A percentile compares a stretch with the other conserved stretches of the same genome.
Conservation (phyloP, 345 rosid genomes). For the Noccaea caerulescens region DNA sequence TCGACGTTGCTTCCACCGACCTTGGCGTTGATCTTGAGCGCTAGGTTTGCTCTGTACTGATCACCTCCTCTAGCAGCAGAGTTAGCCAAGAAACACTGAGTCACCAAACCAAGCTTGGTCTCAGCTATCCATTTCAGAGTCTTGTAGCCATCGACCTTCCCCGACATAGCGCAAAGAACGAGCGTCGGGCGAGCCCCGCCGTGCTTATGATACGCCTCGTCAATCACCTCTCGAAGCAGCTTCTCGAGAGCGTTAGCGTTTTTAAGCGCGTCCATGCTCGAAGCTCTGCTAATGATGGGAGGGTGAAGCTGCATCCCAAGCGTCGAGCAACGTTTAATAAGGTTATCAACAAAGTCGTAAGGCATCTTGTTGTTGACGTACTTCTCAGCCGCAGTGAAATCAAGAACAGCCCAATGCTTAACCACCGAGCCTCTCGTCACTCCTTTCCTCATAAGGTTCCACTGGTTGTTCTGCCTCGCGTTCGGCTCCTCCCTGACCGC, state of each 20-base stretch:
- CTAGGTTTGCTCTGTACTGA: conserved; percentile 76
- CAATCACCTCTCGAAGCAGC: conserved; percentile 50
- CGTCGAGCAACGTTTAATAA: conserved; percentile 52
- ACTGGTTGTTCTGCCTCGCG: conserved; percentile 50
- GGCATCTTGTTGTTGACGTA: conserved; percentile 23
- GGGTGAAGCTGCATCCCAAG: conserved; percentile 66
- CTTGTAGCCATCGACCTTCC: conserved; percentile 67
- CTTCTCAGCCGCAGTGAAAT: conserved; percentile 59
- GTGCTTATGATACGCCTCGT: conserved; percentile 32
- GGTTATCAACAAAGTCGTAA: conserved; percentile 45
- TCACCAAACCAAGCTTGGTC: conserved; percentile 75
- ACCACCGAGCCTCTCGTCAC: conserved; percentile 65
- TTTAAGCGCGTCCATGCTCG: conserved; percentile 54
- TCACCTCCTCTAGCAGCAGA: conserved; percentile 53
- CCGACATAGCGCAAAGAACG: conserved; percentile 78
- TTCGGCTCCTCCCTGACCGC: conserved; percentile 54
- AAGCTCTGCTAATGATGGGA: conserved; percentile 42
- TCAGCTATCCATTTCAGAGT: conserved; percentile 84
- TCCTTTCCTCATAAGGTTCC: conserved; percentile 71
- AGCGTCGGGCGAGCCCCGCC: conserved; percentile 55
- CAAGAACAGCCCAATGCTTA: conserved; percentile 74
- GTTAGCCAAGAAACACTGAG: conserved; percentile 73
- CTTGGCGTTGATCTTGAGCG: conserved; percentile 88
- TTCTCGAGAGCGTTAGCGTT: conserved; percentile 46
- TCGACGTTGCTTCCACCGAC: conserved; percentile 95